Evolutionary conservation across 2,329 filamentous ascomycete species (phyloP), one percentile per base, ranked within the genome.

Genomic region (Cytospora schulzeri): DNA sequence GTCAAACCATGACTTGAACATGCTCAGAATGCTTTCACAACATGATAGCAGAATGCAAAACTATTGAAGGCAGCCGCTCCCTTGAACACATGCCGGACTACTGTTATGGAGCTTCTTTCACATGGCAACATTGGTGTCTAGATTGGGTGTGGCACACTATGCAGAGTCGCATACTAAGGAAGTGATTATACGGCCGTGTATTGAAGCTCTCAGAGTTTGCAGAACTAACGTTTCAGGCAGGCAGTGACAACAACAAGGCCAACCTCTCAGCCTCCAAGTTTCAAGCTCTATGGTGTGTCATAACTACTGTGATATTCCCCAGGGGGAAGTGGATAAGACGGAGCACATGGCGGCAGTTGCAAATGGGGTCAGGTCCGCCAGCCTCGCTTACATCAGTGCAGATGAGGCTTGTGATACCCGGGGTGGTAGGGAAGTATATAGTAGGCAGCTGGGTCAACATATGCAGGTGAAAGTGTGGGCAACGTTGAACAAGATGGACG

Each of bases 381-480:
- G n/a, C 45, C 45, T 48, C 24, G 45, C 45, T 48, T 48, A 48
- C 45, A 48, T 48, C 45, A 48, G n/a, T 48, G n/a, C 45, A 22
- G 45, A 48, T 48, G 22, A 48, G 19, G 45, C n/a, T 48, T 14
- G 11, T 48, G 22, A 48, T 48, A 48, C 8, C 11, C 19, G 22
- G n/a, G n/a, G n/a, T n/a, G 19, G 19, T 45, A 45, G 5, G n/a
- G n/a, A 24, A 19, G 45, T 48, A 48, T 48, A 24, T 12, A 48
- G 22, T 22, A 48, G 45, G 17, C 4, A 24, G 45, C 17, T 8
- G 19, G n/a, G 2, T 45, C 6, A n/a, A n/a, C 19, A 45, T 45
- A 19, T n/a, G n/a, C 41, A 11, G n/a, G 17, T 22, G 41, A n/a
- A 8, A 45, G n/a, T 4, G n/a, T 17, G 38, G 38, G 38, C 14